Evolutionary conservation across 768 basidiomycete genomes (phyloP), one percentile per base, ranked within the genome.

Genomic region (Phaeotremella fagi): DNA sequence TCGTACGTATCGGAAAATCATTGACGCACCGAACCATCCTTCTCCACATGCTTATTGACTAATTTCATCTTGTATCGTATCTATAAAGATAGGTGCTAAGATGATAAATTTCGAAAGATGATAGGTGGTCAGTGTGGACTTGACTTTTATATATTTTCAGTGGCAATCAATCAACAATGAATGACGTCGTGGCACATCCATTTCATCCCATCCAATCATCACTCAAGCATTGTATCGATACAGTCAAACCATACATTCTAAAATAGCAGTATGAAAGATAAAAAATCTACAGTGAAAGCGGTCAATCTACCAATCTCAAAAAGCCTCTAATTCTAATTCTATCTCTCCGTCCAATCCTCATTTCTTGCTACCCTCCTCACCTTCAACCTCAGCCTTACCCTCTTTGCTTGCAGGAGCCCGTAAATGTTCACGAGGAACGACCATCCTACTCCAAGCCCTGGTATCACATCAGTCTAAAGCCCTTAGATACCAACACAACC

Each of bases 31-130:
- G 85, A 79, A 45, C 86, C 83, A 62, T 83, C 82, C 74, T 90
- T 94, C 71, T 94, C 88, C 60, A 98, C 80, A 60, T 83, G 79
- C 72, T 82, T 89, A 49, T 82, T 82, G 33, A 94, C 72, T 47
- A 95, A 81, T 78, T 90, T 92, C 92, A 98, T 97, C 57, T 52
- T 27, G 12, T 27, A 16, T 25, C 11, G 50, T 47, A 35, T 35
- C 33, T 9, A 35, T 9, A 35, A 9, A 35, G n/a, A n/a, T 9
- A 35, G 9, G n/a, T 35, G 11, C 33, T n/a, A n/a, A n/a, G 33
- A 9, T n/a, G 33, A 35, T 35, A 35, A 9, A n/a, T 35, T n/a
- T 35, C n/a, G 33, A 35, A 35, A 35, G 33, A 9, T 35, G 33
- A 35, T 35, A 35, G 33, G 33, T 9, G 11, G 9, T 9, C n/a